These are phyloP conservation scores for Globisporangium nodosum DNA, from an alignment of 352 stramenopile species.

Conservation along the genomic window DNA sequence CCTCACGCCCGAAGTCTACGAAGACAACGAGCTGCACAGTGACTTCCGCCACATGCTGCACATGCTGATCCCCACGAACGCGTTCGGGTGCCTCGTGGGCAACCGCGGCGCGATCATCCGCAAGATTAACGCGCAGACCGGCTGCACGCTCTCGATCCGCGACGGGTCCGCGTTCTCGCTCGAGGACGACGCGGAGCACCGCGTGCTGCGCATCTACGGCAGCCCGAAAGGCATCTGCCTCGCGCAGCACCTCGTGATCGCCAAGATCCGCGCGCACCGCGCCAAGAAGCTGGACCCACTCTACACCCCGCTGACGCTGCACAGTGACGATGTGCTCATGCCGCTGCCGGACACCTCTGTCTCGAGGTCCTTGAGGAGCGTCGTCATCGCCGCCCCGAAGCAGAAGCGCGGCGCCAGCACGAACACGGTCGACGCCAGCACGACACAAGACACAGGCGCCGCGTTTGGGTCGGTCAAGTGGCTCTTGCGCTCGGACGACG, in stretches of 20 bases:
- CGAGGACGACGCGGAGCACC: constrained; percentile 25
- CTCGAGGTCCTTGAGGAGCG: constrained; percentile 32
- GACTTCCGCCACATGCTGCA: constrained; percentile 52
- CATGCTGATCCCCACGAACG: constrained; percentile 56
- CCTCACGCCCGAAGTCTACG: constrained; percentile 39
- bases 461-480: constrained; percentile 25
- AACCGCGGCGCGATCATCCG: constrained; percentile 43
- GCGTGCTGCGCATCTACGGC: constrained; percentile 54
- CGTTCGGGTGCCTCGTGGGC: constrained; percentile 46
- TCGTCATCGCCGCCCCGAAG: constrained; percentile 16
- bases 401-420: not conserved
- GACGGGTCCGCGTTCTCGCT: constrained; percentile 26
- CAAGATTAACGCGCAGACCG: constrained; percentile 32
- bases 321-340: constrained; percentile 15
- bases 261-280: constrained; percentile 41
- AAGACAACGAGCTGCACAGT: constrained; percentile 47
- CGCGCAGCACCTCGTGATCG: constrained; percentile 56
- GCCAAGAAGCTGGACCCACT: constrained; percentile 38
- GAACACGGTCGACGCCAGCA: not conserved
- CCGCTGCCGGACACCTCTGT: constrained; percentile 32
- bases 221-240: constrained; percentile 52
- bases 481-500: constrained; percentile 38
- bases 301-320: constrained; percentile 35
- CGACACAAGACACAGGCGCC: constrained; percentile 3
- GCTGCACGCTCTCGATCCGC: constrained; percentile 55